Conservation (phyloP, 1,139 yeast genomes). For the Lodderomyces parapsilosis region DNA sequence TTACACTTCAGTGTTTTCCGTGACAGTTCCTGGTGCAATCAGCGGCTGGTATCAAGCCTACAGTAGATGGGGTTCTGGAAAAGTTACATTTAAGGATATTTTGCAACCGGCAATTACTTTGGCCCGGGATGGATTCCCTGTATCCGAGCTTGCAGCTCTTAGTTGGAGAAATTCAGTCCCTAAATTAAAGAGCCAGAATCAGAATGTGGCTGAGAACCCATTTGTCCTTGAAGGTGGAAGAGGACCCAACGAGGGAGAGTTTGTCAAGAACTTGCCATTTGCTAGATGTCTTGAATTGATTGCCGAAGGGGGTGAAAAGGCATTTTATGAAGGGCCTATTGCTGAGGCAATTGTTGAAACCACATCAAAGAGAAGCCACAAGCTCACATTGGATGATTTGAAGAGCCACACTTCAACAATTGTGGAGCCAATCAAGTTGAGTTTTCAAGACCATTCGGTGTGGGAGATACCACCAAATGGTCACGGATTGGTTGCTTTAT, state of each 20-base stretch:
- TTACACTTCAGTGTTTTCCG: conserved; percentile 52
- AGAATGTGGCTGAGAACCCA: conserved; percentile 29
- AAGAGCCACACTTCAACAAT: conserved; percentile 53
- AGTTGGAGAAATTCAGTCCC: conserved; percentile 47
- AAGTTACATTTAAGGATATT: conserved; percentile 56
- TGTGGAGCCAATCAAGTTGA: conserved; percentile 59
- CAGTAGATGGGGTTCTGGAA: conserved; percentile 72
- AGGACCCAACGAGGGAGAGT: conserved; percentile 61
- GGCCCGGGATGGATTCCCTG: conserved; percentile 67
- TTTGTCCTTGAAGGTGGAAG: conserved; percentile 34
- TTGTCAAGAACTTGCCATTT: conserved; percentile 50
- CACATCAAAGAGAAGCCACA: conserved; percentile 53
- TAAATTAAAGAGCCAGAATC: conserved; percentile 40
- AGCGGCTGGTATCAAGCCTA: conserved; percentile 76
- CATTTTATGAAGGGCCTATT: conserved; percentile 66
- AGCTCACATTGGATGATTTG: conserved; percentile 56
- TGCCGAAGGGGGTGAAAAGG: conserved; percentile 59
- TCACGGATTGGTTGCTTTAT: conserved; percentile 71
- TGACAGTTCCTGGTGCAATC: conserved; percentile 76
- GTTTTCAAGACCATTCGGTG: conserved; percentile 42
- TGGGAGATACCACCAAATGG: conserved; percentile 87
- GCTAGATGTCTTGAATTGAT: conserved; percentile 56
- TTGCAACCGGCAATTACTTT: conserved; percentile 69
- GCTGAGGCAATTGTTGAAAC: conserved; percentile 65
- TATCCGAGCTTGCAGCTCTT: conserved; percentile 56